Percentiles rank a stretch among this genome's conserved stretches.
Conservation (phyloP, 768 basidiomycete genomes). For the Scleroderma bovista region DNA sequence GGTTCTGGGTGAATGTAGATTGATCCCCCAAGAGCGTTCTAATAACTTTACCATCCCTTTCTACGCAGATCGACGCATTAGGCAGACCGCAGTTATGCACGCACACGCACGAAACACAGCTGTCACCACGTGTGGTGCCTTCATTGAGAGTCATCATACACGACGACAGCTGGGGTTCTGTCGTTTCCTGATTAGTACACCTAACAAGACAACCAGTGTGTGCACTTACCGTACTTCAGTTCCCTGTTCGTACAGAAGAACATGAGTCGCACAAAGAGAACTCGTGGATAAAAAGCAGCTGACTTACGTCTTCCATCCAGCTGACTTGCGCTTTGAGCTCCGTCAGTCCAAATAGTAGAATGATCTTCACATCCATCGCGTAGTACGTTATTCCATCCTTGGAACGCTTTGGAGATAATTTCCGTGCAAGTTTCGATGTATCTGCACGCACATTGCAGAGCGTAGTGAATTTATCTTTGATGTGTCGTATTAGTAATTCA, state of each 20-base stretch:
- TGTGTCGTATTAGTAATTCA: not conserved
- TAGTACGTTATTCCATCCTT: constrained; percentile 21
- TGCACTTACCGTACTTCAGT: constrained; percentile 30
- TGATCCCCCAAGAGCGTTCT: too few relatives aligned
- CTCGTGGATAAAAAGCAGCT: not conserved
- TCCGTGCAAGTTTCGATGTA: constrained; percentile 24
- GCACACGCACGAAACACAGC: not conserved
- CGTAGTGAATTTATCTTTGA: constrained; percentile 22
- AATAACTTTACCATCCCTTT: too few relatives aligned
- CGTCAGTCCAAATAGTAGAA: constrained; percentile 48
- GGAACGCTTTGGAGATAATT: constrained; percentile 15
- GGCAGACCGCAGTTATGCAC: not conserved
- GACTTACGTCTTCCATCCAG: constrained; percentile 46
- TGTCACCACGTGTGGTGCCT: not conserved
- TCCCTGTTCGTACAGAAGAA: constrained; percentile 20
- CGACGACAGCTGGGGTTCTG: constrained; percentile 26
- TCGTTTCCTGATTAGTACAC: not conserved
- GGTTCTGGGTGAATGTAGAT: too few relatives aligned
- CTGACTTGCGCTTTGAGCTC: constrained; percentile 48
- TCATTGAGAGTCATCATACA: constrained; percentile 21
- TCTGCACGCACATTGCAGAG: constrained; percentile 33
- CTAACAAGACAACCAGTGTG: not conserved
- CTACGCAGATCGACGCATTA: too few relatives aligned
- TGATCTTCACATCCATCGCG: constrained; percentile 28
- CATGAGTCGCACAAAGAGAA: constrained; percentile 2